A percentile compares a stretch with the other conserved stretches of the same genome.
Conservation (phyloP, 1,284 basidiomycete genomes). For the Gymnopus androsaceus region DNA sequence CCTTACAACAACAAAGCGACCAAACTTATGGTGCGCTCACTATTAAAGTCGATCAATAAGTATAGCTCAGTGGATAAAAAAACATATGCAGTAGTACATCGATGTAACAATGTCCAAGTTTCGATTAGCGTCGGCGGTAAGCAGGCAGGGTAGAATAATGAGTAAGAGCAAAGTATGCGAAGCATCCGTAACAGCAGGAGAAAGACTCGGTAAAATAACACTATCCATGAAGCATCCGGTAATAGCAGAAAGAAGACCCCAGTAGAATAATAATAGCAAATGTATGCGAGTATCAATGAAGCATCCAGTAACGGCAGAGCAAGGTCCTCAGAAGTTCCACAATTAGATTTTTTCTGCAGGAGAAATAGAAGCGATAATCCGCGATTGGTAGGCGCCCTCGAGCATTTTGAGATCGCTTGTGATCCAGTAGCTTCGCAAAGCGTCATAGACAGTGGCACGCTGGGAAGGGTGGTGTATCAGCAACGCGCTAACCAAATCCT, state of each 20-base stretch:
- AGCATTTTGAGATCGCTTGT: conserved; percentile 58
- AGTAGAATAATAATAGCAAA: not conserved
- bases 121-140: no score
- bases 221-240: not conserved
- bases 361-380: conserved; percentile 37
- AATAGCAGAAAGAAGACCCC: no score
- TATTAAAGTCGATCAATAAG: no score
- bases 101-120: no score
- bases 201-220: no score
- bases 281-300: not conserved
- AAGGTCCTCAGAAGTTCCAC: not conserved
- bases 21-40: no score
- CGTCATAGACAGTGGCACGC: conserved; percentile 62
- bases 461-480: conserved; percentile 55
- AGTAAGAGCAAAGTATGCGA: no score
- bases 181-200: no score
- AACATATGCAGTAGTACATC: no score
- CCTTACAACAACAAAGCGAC: no score
- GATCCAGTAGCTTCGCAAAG: conserved; percentile 68
- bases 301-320: not conserved
- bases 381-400: conserved; percentile 56
- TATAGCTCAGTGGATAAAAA: no score
- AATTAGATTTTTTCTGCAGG: conserved; percentile 5
- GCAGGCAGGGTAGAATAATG: no score
- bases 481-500: conserved; percentile 54